A percentile compares a stretch with the other conserved stretches of the same genome.
Evolutionary conservation across 2,329 filamentous ascomycete species (phyloP).

Genomic region (Epichloe elymi): DNA sequence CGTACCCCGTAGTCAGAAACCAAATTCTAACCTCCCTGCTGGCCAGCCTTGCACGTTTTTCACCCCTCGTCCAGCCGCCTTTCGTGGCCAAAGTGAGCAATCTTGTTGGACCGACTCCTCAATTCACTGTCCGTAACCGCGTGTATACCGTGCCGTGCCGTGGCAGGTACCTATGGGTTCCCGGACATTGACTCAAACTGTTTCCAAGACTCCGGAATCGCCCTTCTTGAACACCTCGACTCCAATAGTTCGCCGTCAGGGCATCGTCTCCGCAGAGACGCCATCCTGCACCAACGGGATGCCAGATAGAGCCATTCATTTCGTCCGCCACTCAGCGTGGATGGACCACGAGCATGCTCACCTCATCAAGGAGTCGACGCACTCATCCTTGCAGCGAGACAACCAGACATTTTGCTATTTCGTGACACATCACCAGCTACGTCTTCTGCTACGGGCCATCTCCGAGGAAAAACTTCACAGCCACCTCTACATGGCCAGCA

Average conservation of each 20-base stretch:
- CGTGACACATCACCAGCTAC: neutral
- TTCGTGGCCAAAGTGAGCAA: neutral
- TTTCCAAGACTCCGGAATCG: neutral
- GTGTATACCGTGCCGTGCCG: neutral
- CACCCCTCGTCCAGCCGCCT: neutral
- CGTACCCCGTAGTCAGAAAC: too few species aligned
- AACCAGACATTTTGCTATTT: neutral
- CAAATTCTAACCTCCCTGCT: neutral
- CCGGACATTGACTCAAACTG: neutral
- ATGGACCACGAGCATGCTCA: neutral
- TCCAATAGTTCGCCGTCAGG: neutral
- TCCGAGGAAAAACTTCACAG: neutral
- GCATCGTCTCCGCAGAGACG: neutral
- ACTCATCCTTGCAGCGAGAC: neutral
- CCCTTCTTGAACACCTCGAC: neutral
- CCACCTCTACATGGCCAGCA: neutral
- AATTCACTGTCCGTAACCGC: neutral
- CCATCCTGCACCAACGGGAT: neutral
- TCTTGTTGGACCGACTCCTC: neutral
- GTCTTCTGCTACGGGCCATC: neutral
- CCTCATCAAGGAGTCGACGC: neutral
- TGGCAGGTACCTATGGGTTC: neutral
- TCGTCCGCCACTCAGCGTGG: neutral
- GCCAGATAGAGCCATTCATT: neutral
- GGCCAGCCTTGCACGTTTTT: neutral